phyloP scores from a whole-genome alignment of 75 land plant species.

The Larix kaempferi region DNA sequence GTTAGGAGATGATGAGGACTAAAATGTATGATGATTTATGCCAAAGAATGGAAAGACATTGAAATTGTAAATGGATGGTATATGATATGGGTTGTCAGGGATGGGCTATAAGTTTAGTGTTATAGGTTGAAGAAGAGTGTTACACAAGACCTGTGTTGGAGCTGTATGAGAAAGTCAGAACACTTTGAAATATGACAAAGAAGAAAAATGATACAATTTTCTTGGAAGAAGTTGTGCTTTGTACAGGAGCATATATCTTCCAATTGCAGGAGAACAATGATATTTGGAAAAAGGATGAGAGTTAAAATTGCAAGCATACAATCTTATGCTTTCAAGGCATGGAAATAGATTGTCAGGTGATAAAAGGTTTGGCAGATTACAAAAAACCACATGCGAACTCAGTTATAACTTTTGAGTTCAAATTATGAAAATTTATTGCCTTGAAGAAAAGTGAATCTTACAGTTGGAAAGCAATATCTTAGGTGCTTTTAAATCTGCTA shows the following conservation, averaged over 20 bases:
- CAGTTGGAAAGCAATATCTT: too few species aligned
- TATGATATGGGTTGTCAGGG: not conserved
- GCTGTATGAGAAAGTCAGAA: not conserved
- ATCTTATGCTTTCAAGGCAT: not conserved
- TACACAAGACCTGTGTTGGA: not conserved
- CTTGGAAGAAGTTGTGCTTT: not conserved
- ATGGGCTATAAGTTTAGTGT: not conserved
- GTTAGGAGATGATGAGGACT: too few species aligned
- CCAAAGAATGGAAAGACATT: not conserved
- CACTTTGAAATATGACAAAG: not conserved
- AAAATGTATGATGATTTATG: too few species aligned
- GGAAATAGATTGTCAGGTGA: not conserved
- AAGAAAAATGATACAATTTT: not conserved
- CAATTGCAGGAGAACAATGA: too few species aligned
- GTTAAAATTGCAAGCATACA: not conserved
- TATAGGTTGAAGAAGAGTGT: not conserved
- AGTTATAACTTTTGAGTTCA: not conserved
- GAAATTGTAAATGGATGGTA: not conserved
- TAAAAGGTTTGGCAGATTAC: not conserved
- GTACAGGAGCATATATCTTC: too few species aligned
- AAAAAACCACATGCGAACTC: not conserved
- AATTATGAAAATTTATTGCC: not conserved
- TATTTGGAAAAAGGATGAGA: not conserved
- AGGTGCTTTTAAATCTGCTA: too few species aligned
- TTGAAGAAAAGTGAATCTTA: not conserved